Percentiles rank a stretch among this genome's conserved stretches.
These are phyloP conservation scores for Xerocomus brunneocitrinus DNA, from an alignment of 768 basidiomycete genomes.

Conservation along the genomic window DNA sequence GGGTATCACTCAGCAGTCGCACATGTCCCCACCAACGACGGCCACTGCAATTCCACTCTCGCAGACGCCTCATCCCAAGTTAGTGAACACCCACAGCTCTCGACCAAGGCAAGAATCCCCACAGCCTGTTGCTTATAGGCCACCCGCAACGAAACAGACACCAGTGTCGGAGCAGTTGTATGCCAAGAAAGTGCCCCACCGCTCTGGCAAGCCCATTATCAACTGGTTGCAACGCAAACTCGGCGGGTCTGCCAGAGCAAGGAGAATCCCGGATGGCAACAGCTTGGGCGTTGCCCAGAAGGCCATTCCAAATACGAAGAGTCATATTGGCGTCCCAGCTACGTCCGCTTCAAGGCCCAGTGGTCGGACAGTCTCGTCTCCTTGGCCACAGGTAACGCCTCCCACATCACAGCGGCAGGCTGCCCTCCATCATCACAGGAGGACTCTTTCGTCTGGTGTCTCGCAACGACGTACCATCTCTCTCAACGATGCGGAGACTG, in stretches of 20 bases:
- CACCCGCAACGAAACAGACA: constrained; percentile 20
- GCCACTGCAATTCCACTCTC: constrained; percentile 9
- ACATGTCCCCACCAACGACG: constrained; percentile 15
- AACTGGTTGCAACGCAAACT: constrained; percentile 90
- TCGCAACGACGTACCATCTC: constrained; percentile 58
- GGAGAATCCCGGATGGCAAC: constrained; percentile 41
- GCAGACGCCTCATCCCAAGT: constrained; percentile 15
- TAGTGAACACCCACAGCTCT: constrained; percentile 1
- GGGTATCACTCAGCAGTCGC: constrained; percentile 1
- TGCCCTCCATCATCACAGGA: constrained; percentile 13
- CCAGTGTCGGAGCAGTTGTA: constrained; percentile 32
- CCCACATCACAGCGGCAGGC: constrained; percentile 26
- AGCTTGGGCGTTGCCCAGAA: constrained; percentile 12
- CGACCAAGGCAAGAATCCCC: constrained; percentile 15
- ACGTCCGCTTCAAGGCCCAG: constrained; percentile 17
- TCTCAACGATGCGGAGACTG: constrained; percentile 54
- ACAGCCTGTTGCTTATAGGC: constrained; percentile 16
- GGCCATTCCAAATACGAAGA: constrained; percentile 12
- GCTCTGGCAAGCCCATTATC: constrained; percentile 80
- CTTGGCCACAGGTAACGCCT: constrained; percentile 19
- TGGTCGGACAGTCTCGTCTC: constrained; percentile 29
- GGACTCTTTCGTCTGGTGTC: constrained; percentile 17
- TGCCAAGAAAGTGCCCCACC: constrained; percentile 60
- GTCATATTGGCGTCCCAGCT: constrained; percentile 8
- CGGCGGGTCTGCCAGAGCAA: constrained; percentile 58